Conservation (phyloP, 2,329 filamentous ascomycete species). For the Fusarium nelsonii region DNA sequence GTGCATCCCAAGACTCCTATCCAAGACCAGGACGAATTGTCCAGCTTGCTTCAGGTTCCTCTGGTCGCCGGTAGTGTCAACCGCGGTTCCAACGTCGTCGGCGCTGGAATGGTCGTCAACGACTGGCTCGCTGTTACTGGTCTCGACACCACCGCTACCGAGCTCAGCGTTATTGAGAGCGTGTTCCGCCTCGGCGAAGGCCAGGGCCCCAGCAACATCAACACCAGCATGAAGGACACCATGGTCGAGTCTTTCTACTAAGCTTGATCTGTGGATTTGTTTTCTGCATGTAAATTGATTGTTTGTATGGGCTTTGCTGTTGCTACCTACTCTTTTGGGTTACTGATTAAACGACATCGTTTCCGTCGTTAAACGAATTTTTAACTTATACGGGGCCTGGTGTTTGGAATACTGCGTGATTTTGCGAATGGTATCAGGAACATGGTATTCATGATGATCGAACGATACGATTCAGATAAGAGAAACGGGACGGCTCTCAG, state of each 20-base stretch:
- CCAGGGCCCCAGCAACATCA: constrained; percentile 80
- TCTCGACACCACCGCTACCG: constrained; percentile 95
- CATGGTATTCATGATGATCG: constrained; percentile 35
- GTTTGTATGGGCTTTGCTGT: constrained; percentile 28
- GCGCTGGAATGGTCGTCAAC: constrained; percentile 72
- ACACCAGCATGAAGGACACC: constrained; percentile 91
- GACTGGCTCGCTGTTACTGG: constrained; percentile 97
- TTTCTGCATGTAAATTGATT: constrained; percentile 19
- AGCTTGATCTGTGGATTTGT: constrained; percentile 43
- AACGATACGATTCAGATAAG: constrained; percentile 24
- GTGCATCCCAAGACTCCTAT: constrained; percentile 98
- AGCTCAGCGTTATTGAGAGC: constrained; percentile 94
- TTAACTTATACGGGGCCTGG: constrained; percentile 41
- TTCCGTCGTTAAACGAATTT: constrained; percentile 16
- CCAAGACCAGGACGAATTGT: constrained; percentile 97
- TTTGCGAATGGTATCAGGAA: constrained; percentile 33
- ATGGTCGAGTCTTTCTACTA: constrained; percentile 99
- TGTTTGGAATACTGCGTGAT: constrained; percentile 39
- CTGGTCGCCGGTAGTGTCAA: constrained; percentile 96
- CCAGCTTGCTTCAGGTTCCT: constrained; percentile 91
- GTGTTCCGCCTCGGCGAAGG: constrained; percentile 96
- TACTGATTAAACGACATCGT: constrained; percentile 27
- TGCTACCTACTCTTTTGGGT: constrained; percentile 21
- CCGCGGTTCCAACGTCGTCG: constrained; percentile 92
- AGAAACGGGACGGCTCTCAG: constrained; percentile 7